Percentiles rank a stretch among this genome's conserved stretches.
phyloP scores from a whole-genome alignment of 1,139 yeast genomes.

The Debaryomyces fabryi region DNA sequence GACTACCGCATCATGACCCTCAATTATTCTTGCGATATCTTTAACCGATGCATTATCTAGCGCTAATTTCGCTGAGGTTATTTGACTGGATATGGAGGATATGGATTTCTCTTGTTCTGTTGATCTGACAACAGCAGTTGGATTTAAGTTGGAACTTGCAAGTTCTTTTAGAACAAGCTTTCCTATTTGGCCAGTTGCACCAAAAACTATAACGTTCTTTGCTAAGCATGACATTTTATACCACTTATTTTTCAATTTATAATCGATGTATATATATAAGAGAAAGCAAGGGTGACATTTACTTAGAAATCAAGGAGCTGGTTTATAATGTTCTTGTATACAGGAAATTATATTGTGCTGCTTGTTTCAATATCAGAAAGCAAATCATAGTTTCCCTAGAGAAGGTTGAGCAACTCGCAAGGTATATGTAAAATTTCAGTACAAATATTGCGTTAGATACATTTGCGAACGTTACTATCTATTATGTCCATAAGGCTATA shows the following conservation, averaged over 20 bases:
- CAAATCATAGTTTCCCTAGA: too few relatives aligned
- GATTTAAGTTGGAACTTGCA: constrained; percentile 27
- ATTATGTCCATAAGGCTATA: too few relatives aligned
- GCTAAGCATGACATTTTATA: constrained; percentile 10
- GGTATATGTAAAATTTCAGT: too few relatives aligned
- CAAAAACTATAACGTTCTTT: constrained; percentile 40
- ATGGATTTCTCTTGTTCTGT: constrained; percentile 38
- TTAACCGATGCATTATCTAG: constrained; percentile 33
- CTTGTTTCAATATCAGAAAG: too few relatives aligned
- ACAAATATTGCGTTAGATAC: too few relatives aligned
- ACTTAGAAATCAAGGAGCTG: too few relatives aligned
- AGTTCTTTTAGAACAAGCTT: constrained; percentile 35
- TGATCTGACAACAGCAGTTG: constrained; percentile 56
- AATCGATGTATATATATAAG: background rate
- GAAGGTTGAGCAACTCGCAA: too few relatives aligned
- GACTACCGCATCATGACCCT: constrained; percentile 59
- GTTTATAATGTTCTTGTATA: too few relatives aligned
- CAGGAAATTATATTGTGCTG: too few relatives aligned
- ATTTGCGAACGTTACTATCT: too few relatives aligned
- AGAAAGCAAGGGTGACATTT: background rate
- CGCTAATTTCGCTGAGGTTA: constrained; percentile 29
- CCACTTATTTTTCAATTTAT: background rate
- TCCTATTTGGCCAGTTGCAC: constrained; percentile 68
- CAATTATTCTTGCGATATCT: constrained; percentile 33
- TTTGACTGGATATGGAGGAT: background rate